Percentiles rank a stretch among this genome's conserved stretches.
These are phyloP conservation scores for Tulasnella sp. DNA, from an alignment of 768 basidiomycete species.

Conservation along the genomic window DNA sequence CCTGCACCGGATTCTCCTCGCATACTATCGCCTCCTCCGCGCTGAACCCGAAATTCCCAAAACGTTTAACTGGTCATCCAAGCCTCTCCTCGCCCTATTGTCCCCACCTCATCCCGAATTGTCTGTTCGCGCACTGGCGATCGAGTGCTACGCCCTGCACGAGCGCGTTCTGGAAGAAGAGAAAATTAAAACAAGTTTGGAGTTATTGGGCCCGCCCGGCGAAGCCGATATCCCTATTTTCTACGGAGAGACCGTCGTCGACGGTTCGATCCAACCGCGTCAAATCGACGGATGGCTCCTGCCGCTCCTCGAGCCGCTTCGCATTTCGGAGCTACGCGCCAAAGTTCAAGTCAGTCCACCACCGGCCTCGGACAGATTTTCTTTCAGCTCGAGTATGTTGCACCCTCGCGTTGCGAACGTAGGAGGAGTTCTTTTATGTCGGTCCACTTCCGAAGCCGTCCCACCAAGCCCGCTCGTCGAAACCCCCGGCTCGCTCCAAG, in stretches of 20 bases:
- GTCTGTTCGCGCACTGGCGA: constrained; percentile 64
- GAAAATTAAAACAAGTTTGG: constrained; percentile 61
- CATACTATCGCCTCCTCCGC: constrained; percentile 75
- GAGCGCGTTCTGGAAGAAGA: constrained; percentile 75
- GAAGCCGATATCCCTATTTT: constrained; percentile 51
- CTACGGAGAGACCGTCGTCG: constrained; percentile 42
- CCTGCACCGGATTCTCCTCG: constrained; percentile 68
- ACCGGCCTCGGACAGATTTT: constrained; percentile 41
- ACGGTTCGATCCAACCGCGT: constrained; percentile 37
- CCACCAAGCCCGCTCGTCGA: constrained; percentile 41
- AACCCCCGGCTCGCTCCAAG: constrained; percentile 54
- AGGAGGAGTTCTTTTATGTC: constrained; percentile 49
- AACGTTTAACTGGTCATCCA: constrained; percentile 56
- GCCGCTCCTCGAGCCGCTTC: constrained; percentile 61
- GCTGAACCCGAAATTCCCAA: constrained; percentile 68
- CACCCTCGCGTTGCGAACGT: constrained; percentile 56
- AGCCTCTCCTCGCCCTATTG: constrained; percentile 44
- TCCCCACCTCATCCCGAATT: constrained; percentile 53
- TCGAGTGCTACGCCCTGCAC: constrained; percentile 72
- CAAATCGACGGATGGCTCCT: constrained; percentile 76
- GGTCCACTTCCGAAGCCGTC: constrained; percentile 25
- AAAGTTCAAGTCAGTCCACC: constrained; percentile 41
- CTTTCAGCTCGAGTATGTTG: background rate
- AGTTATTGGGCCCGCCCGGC: constrained; percentile 61
- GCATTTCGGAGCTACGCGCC: constrained; percentile 52